phyloP scores from a whole-genome alignment of 176 grass and related monocot genomes.

The Zea mays region Zm-B73-REFERENCE-NAM-5.0 NC_050101.1:107968501-107969000 shows the following conservation, averaged over 20 bases:
- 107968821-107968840: neutral
- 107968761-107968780: conserved; percentile 24
- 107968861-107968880: neutral
- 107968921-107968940: conserved; percentile 1
- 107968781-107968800: conserved; percentile 18
- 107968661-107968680: conserved; percentile 22
- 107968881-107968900: conserved; percentile 13
- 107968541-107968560: conserved; percentile 10
- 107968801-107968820: neutral
- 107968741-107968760: neutral
- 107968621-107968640: conserved; percentile 33
- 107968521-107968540: conserved; percentile 23
- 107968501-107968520: conserved; percentile 22
- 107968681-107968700: conserved; percentile 23
- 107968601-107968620: conserved; percentile 40
- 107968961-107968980: neutral
- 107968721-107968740: conserved; percentile 27
- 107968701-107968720: conserved; percentile 29
- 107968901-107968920: conserved; percentile 20
- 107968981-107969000: neutral
- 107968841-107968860: neutral
- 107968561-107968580: conserved; percentile 11
- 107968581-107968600: conserved; percentile 26
- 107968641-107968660: conserved; percentile 33
- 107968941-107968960: neutral